phyloP scores from a whole-genome alignment of 179 eudicot species.

The Spinacia oleracea region DNA sequence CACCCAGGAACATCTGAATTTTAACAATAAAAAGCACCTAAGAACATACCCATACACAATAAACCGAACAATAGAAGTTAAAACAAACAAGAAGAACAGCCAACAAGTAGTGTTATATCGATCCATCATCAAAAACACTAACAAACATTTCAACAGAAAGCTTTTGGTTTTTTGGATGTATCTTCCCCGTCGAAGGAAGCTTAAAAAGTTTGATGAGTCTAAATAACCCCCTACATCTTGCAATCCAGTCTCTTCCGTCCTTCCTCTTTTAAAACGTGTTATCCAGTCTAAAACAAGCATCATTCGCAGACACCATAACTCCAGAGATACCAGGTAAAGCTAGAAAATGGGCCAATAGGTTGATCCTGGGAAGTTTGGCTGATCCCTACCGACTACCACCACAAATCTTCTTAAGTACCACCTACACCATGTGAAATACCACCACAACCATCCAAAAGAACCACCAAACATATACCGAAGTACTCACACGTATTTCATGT shows the following conservation, averaged over 20 bases:
- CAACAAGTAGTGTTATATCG: not conserved
- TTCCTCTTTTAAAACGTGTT: no score
- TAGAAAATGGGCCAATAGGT: not conserved
- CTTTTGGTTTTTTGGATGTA: not conserved
- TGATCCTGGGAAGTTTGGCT: not conserved
- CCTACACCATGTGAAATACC: no score
- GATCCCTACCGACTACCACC: not conserved
- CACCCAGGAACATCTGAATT: not conserved
- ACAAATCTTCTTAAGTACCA: not conserved
- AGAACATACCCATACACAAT: not conserved
- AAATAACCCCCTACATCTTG: not conserved
- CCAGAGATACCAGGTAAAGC: not conserved
- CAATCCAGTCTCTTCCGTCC: no score
- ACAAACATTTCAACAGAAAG: not conserved
- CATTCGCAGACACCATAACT: not conserved
- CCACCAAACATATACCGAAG: no score
- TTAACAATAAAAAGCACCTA: not conserved
- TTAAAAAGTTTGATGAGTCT: no score
- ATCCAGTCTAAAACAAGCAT: not conserved
- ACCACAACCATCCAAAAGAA: no score
- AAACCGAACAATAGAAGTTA: not conserved
- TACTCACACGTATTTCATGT: no score
- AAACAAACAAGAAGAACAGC: not conserved
- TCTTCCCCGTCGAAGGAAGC: not conserved
- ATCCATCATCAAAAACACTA: no score